Conservation (phyloP, 164 flowering plant species). For the Piper longum region DNA sequence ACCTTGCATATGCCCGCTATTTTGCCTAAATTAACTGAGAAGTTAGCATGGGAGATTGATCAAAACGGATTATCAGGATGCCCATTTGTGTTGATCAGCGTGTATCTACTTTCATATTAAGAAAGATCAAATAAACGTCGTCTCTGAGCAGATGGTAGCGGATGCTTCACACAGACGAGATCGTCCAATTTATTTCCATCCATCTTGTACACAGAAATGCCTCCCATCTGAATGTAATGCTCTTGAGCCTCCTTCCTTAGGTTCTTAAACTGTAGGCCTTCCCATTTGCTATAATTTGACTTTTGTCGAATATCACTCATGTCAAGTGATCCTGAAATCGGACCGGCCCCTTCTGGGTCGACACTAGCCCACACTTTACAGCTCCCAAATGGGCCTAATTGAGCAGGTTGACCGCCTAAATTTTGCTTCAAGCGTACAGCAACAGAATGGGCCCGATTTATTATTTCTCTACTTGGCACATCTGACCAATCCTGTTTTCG, state of each 20-base stretch:
- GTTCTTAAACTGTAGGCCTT: slow-evolving; percentile 54
- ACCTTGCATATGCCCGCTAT: no score
- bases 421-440: slow-evolving; percentile 58
- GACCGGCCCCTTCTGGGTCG: slow-evolving; percentile 31
- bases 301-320: slow-evolving; percentile 66
- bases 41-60: no score
- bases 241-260: slow-evolving; percentile 68
- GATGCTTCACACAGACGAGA: slow-evolving; percentile 77
- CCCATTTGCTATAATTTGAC: slow-evolving; percentile 91
- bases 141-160: slow-evolving; percentile 4
- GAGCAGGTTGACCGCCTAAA: slow-evolving; percentile 28
- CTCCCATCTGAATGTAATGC: slow-evolving; percentile 59
- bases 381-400: slow-evolving; percentile 63
- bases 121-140: background rate
- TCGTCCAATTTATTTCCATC: slow-evolving; percentile 94
- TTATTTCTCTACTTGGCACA: slow-evolving; percentile 66
- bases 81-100: background rate
- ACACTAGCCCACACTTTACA: slow-evolving; percentile 87
- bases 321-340: slow-evolving; percentile 76
- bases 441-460: slow-evolving; percentile 66
- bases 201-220: slow-evolving; percentile 81
- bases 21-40: no score
- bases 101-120: background rate
- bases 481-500: slow-evolving; percentile 84
- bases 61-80: background rate